Conservation (phyloP, 352 stramenopile species). For the Pythium sp. region DNA sequence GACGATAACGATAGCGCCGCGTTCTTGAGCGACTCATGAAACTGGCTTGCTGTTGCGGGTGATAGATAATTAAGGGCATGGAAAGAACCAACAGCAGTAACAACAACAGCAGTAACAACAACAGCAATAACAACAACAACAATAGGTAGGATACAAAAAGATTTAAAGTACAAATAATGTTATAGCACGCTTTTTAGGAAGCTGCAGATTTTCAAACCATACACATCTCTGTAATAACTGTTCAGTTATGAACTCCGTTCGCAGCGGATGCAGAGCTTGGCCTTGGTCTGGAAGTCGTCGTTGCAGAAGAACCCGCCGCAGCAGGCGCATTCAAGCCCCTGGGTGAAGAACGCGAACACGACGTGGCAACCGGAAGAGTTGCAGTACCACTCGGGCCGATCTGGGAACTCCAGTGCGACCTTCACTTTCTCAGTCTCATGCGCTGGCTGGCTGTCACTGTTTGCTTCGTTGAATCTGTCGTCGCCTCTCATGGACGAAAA, state of each 20-base stretch:
- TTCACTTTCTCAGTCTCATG: slow-evolving; percentile 8
- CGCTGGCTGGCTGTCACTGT: not conserved
- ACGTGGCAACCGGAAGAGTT: slow-evolving; percentile 54
- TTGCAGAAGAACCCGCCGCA: slow-evolving; percentile 64
- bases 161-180: slow-evolving; percentile 20
- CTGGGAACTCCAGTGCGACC: slow-evolving; percentile 43
- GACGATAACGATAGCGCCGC: slow-evolving; percentile 8
- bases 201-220: not conserved
- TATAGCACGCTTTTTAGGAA: slow-evolving; percentile 9
- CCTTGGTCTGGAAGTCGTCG: slow-evolving; percentile 38
- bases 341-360: slow-evolving; percentile 68
- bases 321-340: slow-evolving; percentile 40
- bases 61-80: not conserved
- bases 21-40: slow-evolving; percentile 5
- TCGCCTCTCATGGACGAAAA: not conserved
- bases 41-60: not conserved
- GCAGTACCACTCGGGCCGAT: slow-evolving; percentile 73
- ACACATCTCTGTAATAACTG: not conserved
- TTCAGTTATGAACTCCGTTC: not conserved
- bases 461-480: not conserved
- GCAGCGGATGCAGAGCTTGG: slow-evolving; percentile 29
- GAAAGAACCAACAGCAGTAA: not conserved
- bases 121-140: not conserved
- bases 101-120: not conserved
- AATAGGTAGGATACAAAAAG: slow-evolving; percentile 7